A percentile compares a stretch with the other conserved stretches of the same genome.
These are phyloP conservation scores for Aureobasidium sp. DNA, from an alignment of 2,329 filamentous ascomycete genomes.

Conservation along the genomic window DNA sequence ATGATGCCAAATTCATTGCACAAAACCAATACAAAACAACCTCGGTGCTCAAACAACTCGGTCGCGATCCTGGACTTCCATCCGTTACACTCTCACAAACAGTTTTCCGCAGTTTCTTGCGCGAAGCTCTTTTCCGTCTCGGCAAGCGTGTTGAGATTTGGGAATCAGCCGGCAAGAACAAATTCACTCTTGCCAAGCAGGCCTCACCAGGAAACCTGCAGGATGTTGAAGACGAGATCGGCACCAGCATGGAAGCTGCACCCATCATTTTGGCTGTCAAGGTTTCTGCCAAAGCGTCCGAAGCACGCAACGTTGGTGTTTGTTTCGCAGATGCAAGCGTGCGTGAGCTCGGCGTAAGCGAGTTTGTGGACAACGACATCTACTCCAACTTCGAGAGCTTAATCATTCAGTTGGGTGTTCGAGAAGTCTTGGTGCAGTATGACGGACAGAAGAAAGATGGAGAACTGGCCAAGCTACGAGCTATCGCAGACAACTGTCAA, in stretches of 20 bases:
- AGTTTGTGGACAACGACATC: conserved; percentile 97
- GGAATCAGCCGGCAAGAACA: conserved; percentile 69
- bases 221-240: conserved; percentile 92
- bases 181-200: conserved; percentile 82
- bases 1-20: conserved; percentile 78
- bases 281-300: conserved; percentile 76
- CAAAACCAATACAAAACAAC: conserved; percentile 91
- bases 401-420: conserved; percentile 90
- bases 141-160: conserved; percentile 90
- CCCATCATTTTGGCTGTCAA: conserved; percentile 96
- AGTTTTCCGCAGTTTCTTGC: conserved; percentile 89
- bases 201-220: conserved; percentile 91
- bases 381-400: conserved; percentile 97
- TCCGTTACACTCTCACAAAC: conserved; percentile 95
- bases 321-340: conserved; percentile 98
- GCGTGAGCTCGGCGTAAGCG: conserved; percentile 88
- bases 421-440: conserved; percentile 80
- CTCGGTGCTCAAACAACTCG: conserved; percentile 85
- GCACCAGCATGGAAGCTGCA: conserved; percentile 75
- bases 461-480: conserved; percentile 76
- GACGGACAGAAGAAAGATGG: conserved; percentile 77
- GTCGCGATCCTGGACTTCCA: conserved; percentile 73
- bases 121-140: conserved; percentile 85
- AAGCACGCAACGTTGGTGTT: conserved; percentile 81
- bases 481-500: conserved; percentile 87